Evolutionary conservation across 495 filamentous ascomycete genomes (phyloP).

Genomic region (Oidiodendron maius): DNA sequence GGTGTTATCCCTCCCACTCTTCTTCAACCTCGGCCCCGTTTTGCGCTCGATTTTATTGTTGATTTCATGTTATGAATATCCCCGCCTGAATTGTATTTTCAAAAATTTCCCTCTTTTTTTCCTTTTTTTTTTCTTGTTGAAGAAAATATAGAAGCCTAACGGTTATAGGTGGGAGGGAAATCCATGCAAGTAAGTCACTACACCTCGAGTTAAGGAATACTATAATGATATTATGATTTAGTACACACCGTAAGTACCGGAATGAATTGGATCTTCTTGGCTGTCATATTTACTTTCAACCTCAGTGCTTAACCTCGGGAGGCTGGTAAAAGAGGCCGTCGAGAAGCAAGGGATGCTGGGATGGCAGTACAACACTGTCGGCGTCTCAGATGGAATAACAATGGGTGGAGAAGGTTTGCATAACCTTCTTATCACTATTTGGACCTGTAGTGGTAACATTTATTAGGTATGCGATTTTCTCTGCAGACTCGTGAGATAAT

Average conservation of each 20-base stretch:
- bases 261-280: background rate
- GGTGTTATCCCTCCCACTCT: background rate
- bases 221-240: slow-evolving; percentile 11
- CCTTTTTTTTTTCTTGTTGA: background rate
- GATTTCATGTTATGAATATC: background rate
- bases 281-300: background rate
- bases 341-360: slow-evolving; percentile 81
- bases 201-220: slow-evolving; percentile 9
- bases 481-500: slow-evolving; percentile 95
- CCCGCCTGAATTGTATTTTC: background rate
- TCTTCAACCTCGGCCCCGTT: background rate
- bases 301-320: slow-evolving; percentile 78
- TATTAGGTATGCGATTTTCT: slow-evolving; percentile 86
- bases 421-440: background rate
- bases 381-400: slow-evolving; percentile 61
- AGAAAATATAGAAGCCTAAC: background rate
- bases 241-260: slow-evolving; percentile 39
- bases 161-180: slow-evolving; percentile 77
- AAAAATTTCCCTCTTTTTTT: background rate
- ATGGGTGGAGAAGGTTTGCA: slow-evolving; percentile 87
- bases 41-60: background rate
- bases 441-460: slow-evolving; percentile 11
- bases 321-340: slow-evolving; percentile 80
- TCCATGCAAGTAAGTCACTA: slow-evolving; percentile 58
- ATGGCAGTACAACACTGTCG: slow-evolving; percentile 81